A percentile compares a stretch with the other conserved stretches of the same genome.
Conservation (phyloP, 148 eudicot genomes). For the Rhododendron simsii region DNA sequence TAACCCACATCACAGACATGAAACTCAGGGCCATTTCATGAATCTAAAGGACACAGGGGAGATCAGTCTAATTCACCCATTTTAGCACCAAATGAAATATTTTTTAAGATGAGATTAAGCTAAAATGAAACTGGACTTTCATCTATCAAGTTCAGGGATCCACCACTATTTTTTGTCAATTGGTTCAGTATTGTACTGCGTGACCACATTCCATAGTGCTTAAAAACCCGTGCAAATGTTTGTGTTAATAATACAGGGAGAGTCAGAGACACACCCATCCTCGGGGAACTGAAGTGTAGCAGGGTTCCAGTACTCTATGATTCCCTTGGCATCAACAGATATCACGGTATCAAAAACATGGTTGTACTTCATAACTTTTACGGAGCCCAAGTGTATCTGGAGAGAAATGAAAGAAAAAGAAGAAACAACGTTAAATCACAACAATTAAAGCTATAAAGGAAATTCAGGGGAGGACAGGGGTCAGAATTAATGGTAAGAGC, state of each 20-base stretch:
- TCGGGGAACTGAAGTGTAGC: conserved; percentile 77
- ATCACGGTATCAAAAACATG: conserved; percentile 64
- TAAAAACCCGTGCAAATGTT: neutral
- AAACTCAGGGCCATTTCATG: neutral
- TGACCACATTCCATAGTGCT: neutral
- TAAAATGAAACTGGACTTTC: neutral
- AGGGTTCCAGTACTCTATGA: conserved; percentile 92
- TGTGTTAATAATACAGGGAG: neutral
- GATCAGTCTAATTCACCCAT: neutral
- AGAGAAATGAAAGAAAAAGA: neutral
- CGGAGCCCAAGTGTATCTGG: conserved; percentile 78
- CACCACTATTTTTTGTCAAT: neutral
- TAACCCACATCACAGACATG: neutral
- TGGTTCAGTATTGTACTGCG: neutral
- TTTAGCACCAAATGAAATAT: neutral
- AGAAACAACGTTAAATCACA: neutral
- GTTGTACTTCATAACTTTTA: conserved; percentile 89
- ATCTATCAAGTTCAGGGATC: neutral
- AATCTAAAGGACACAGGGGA: neutral
- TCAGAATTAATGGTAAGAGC: conserved; percentile 2
- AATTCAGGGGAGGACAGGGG: neutral
- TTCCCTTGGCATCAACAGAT: conserved; percentile 84
- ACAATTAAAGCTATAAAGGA: neutral
- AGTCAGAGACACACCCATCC: conserved; percentile 39
- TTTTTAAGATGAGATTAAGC: neutral